phyloP scores from a whole-genome alignment of 2,329 filamentous ascomycete genomes.

The Apiospora arundinis region DNA sequence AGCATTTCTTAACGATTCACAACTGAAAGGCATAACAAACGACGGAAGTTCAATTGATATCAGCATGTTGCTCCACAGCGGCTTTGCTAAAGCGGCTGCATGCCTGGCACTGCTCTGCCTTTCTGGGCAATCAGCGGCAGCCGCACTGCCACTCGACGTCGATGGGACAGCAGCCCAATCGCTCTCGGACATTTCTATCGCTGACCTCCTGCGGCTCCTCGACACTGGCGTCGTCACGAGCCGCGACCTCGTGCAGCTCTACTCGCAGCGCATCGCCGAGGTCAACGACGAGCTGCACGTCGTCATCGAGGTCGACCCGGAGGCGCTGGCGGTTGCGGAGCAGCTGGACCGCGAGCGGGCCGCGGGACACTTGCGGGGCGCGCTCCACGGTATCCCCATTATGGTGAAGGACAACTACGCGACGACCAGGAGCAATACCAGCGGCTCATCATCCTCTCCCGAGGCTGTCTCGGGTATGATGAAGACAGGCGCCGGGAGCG shows the following conservation, averaged over 20 bases:
- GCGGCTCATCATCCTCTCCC: constrained; percentile 26
- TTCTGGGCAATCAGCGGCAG: neutral
- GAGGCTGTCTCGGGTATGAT: no score
- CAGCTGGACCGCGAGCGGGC: constrained; percentile 41
- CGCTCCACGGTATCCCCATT: constrained; percentile 68
- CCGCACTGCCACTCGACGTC: neutral
- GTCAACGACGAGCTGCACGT: constrained; percentile 38
- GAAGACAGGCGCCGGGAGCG: constrained; percentile 34
- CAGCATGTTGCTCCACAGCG: neutral
- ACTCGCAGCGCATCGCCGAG: constrained; percentile 34
- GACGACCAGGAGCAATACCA: constrained; percentile 52
- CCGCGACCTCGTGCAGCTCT: constrained; percentile 30
- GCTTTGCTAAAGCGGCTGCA: neutral
- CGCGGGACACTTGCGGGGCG: constrained; percentile 40
- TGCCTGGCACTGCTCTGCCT: neutral
- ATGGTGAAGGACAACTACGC: constrained; percentile 72
- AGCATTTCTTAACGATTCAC: no score
- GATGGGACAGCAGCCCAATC: neutral
- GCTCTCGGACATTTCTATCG: constrained; percentile 27
- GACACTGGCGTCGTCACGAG: constrained; percentile 28
- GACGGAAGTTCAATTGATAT: neutral
- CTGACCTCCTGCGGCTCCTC: constrained; percentile 25
- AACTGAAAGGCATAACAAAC: no score
- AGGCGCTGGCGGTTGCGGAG: constrained; percentile 41
- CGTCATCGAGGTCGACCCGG: constrained; percentile 45